Percentiles rank a stretch among this genome's conserved stretches.
Conservation (phyloP, 2,329 filamentous ascomycete species). For the Fusarium sterilihyphosum region DNA sequence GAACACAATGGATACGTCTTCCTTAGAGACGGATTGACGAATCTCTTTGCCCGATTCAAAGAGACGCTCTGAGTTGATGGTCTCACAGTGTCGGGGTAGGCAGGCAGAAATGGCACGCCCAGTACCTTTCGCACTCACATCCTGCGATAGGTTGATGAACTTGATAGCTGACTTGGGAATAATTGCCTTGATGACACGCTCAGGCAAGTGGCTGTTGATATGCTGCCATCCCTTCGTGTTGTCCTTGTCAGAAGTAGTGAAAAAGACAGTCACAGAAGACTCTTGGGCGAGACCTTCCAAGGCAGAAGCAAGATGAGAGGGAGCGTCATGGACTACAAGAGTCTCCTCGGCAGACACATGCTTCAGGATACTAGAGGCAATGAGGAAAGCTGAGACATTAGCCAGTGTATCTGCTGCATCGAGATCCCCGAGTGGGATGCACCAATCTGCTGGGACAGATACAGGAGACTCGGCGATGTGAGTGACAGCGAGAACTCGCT, state of each 20-base stretch:
- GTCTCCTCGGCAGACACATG: fast-evolving
- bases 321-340: fast-evolving
- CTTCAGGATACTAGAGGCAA: background rate
- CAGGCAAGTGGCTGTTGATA: background rate
- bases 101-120: too few relatives aligned
- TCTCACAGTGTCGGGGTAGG: fast-evolving
- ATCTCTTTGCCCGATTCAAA: fast-evolving
- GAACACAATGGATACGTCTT: background rate
- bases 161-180: fast-evolving
- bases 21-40: background rate
- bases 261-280: fast-evolving
- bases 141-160: background rate
- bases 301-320: background rate
- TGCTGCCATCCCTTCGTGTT: background rate
- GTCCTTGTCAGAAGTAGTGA: fast-evolving
- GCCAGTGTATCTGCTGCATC: background rate
- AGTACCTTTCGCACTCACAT: background rate
- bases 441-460: background rate
- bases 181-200: fast-evolving
- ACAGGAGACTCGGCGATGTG: background rate
- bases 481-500: background rate
- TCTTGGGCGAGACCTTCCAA: background rate
- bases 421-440: background rate
- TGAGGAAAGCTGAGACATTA: background rate
- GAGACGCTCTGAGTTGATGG: fast-evolving